phyloP scores from a whole-genome alignment of 495 filamentous ascomycete genomes.

The Penicillium lagena region DNA sequence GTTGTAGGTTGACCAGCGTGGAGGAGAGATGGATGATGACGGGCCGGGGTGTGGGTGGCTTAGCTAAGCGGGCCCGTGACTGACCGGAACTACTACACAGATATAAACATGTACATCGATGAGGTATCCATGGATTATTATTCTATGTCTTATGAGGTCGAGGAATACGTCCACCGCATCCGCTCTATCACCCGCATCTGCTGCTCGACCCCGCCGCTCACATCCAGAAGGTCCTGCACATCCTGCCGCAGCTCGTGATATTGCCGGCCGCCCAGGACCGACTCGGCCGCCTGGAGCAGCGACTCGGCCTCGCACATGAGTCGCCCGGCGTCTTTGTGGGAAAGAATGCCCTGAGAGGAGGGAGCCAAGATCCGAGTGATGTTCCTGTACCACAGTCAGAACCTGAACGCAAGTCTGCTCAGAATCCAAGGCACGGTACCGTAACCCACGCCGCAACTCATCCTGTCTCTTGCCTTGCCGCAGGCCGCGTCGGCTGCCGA shows the following conservation, averaged over 20 bases:
- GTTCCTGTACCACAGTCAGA: conserved; percentile 40
- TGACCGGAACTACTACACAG: too few species aligned
- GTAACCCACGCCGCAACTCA: conserved; percentile 63
- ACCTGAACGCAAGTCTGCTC: not conserved
- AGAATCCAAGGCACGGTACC: conserved; percentile 33
- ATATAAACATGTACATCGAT: too few species aligned
- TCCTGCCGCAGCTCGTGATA: conserved; percentile 82
- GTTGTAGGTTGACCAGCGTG: too few species aligned
- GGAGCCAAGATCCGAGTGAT: conserved; percentile 75
- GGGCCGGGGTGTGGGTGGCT: too few species aligned
- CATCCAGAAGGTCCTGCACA: conserved; percentile 71
- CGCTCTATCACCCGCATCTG: conserved; percentile 73
- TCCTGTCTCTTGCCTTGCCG: conserved; percentile 52
- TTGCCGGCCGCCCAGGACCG: conserved; percentile 60
- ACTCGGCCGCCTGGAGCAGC: conserved; percentile 58
- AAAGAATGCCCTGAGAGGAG: conserved; percentile 61
- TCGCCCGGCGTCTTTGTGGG: conserved; percentile 86
- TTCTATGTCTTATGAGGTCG: conserved; percentile 6
- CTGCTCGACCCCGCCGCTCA: conserved; percentile 60
- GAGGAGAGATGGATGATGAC: too few species aligned
- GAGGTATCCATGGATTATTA: too few species aligned
- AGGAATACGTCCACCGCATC: conserved; percentile 82
- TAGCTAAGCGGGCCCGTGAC: too few species aligned
- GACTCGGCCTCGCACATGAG: conserved; percentile 83
- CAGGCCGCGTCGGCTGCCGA: conserved; percentile 63